Evolutionary conservation across 192 early-diverging fungal species (phyloP).

Genomic region (Hyaloraphidium curvatum): DNA sequence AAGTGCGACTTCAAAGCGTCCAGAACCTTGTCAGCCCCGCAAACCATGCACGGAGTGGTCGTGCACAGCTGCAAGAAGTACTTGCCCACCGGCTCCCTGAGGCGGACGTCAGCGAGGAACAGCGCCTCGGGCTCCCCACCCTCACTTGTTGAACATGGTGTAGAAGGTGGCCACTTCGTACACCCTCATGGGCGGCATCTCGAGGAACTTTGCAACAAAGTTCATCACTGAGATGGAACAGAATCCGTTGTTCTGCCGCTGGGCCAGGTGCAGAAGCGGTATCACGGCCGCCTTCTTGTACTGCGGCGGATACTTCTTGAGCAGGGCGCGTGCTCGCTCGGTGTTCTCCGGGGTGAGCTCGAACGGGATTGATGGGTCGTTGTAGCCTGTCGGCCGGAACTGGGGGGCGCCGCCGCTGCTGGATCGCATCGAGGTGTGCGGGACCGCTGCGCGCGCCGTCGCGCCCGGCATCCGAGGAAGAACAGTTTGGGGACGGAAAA

Average conservation of each 20-base stretch:
- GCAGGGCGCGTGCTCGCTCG: slow-evolving; percentile 60
- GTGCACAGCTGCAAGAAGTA: slow-evolving; percentile 98
- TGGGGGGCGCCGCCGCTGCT: not conserved
- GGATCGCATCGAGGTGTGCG: no score
- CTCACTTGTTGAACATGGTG: slow-evolving; percentile 94
- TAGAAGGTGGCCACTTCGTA: slow-evolving; percentile 99
- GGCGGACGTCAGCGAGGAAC: not conserved
- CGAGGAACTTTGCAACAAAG: slow-evolving; percentile 77
- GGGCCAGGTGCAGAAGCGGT: slow-evolving; percentile 61
- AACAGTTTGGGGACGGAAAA: no score
- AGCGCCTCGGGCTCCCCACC: not conserved
- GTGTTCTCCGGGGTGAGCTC: slow-evolving; percentile 66
- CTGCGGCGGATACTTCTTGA: slow-evolving; percentile 88
- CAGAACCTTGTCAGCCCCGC: slow-evolving; percentile 78
- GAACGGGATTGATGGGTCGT: slow-evolving; percentile 68
- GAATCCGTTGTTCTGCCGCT: slow-evolving; percentile 79
- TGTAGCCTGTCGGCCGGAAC: slow-evolving; percentile 50
- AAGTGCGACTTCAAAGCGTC: slow-evolving; percentile 71
- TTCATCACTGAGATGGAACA: slow-evolving; percentile 94
- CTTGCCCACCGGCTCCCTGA: slow-evolving; percentile 88
- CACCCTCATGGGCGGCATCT: slow-evolving; percentile 96
- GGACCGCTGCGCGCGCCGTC: no score
- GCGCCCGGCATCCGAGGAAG: no score
- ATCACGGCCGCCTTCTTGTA: slow-evolving; percentile 60
- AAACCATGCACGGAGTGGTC: slow-evolving; percentile 92